These are phyloP conservation scores for Trichoderma sp. DNA, from an alignment of 2,329 filamentous ascomycete genomes.

Conservation along the genomic window DNA sequence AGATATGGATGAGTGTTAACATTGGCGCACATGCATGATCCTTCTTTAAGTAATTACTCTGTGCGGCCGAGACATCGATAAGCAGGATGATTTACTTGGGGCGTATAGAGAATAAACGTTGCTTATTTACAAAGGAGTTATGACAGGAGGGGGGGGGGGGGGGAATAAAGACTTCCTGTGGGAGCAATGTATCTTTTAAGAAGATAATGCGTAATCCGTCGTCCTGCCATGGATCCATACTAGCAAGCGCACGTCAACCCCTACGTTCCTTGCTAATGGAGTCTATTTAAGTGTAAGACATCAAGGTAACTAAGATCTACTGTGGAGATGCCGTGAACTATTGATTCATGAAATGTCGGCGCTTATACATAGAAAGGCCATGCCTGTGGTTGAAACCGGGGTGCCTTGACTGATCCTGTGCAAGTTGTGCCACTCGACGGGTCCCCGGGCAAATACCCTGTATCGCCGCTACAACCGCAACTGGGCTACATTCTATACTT, in stretches of 20 bases:
- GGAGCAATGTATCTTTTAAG: neutral
- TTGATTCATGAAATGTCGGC: neutral
- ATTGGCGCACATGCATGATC: neutral
- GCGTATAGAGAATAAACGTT: neutral
- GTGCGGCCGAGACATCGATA: neutral
- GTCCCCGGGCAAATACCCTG: neutral
- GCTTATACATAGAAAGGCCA: neutral
- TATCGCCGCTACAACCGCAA: neutral
- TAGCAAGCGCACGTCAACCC: neutral
- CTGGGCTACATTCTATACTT: neutral
- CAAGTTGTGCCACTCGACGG: neutral
- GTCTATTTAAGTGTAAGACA: neutral
- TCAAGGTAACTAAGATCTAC: neutral
- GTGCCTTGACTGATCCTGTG: neutral
- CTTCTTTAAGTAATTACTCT: neutral
- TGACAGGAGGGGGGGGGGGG: too few relatives aligned
- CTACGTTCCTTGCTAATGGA: neutral
- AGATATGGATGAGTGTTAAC: neutral
- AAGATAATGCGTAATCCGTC: neutral
- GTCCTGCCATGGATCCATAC: neutral
- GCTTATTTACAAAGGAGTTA: neutral
- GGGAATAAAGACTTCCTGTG: neutral
- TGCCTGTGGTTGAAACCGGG: neutral
- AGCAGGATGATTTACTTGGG: neutral
- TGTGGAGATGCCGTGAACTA: neutral